phyloP scores from a whole-genome alignment of 345 rosid species.

The Euphorbia tirucalli region DNA sequence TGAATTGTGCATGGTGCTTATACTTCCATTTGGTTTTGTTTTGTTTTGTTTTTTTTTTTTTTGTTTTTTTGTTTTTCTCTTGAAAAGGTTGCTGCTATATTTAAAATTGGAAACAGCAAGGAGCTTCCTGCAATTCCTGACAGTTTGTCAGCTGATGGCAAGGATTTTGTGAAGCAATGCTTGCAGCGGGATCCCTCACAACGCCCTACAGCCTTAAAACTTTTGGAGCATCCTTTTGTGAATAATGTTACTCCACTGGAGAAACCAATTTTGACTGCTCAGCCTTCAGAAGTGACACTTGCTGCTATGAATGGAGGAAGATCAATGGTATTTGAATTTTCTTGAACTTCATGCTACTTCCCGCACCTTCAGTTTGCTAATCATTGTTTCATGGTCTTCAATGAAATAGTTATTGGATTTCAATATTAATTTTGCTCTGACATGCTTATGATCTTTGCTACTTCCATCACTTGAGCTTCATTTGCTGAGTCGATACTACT shows the following conservation, averaged over 20 bases:
- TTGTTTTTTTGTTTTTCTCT: neutral
- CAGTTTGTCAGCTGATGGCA: slow-evolving; percentile 59
- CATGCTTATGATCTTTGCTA: neutral
- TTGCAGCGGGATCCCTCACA: slow-evolving; percentile 56
- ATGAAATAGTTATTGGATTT: neutral
- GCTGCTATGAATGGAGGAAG: slow-evolving; percentile 46
- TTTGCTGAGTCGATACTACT: neutral
- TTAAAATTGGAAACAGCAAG: slow-evolving; percentile 76
- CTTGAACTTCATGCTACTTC: neutral
- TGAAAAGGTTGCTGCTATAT: slow-evolving; percentile 52
- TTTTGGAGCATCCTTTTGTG: slow-evolving; percentile 63
- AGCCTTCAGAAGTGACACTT: slow-evolving; percentile 41
- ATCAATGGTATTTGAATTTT: slow-evolving; percentile 45
- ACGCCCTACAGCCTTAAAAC: slow-evolving; percentile 59
- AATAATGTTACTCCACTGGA: slow-evolving; percentile 53
- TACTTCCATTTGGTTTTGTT: neutral
- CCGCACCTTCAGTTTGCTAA: neutral
- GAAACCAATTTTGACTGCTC: slow-evolving; percentile 39
- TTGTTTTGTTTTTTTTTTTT: neutral
- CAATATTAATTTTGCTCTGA: neutral
- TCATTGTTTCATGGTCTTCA: neutral
- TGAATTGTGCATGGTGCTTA: slow-evolving; percentile 1
- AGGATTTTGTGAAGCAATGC: slow-evolving; percentile 60
- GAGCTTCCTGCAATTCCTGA: slow-evolving; percentile 75
- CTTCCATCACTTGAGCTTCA: neutral